A percentile compares a stretch with the other conserved stretches of the same genome.
These are phyloP conservation scores for Pistacia integerrima DNA, from an alignment of 345 rosid genomes.

Conservation along the genomic window DNA sequence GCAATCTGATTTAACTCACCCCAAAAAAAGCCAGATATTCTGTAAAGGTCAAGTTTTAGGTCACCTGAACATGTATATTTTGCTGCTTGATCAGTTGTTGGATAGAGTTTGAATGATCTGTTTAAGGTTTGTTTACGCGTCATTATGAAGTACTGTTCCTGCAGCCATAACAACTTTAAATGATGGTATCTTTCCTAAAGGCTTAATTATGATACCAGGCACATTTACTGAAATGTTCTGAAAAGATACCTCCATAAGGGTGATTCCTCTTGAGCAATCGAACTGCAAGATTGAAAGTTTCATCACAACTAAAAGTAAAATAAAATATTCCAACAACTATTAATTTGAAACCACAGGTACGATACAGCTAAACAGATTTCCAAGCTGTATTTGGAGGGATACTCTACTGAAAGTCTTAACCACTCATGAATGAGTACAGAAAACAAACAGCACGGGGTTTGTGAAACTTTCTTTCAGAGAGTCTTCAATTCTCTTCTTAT, in stretches of 20 bases:
- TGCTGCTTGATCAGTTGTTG: constrained; percentile 85
- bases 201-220: constrained; percentile 3
- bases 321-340: constrained; percentile 1
- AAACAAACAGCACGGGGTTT: background rate
- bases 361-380: background rate
- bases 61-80: constrained; percentile 72
- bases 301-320: constrained; percentile 8
- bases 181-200: constrained; percentile 11
- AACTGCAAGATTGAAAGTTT: constrained; percentile 50
- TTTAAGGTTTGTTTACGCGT: constrained; percentile 63
- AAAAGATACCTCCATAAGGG: constrained; percentile 64
- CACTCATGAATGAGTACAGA: background rate
- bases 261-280: constrained; percentile 79
- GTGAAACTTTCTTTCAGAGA: background rate
- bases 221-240: background rate
- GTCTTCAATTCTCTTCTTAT: background rate
- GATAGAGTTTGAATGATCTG: constrained; percentile 75
- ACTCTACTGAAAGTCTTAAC: background rate
- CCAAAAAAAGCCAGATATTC: background rate
- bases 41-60: background rate
- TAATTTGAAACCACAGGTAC: background rate
- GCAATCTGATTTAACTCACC: constrained; percentile 6
- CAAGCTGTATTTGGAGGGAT: background rate
- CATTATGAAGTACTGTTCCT: constrained; percentile 94
- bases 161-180: constrained; percentile 24